A percentile compares a stretch with the other conserved stretches of the same genome.
These are phyloP conservation scores for Dichomitus squalens DNA, from an alignment of 1,284 basidiomycete genomes.

Conservation along the genomic window DNA sequence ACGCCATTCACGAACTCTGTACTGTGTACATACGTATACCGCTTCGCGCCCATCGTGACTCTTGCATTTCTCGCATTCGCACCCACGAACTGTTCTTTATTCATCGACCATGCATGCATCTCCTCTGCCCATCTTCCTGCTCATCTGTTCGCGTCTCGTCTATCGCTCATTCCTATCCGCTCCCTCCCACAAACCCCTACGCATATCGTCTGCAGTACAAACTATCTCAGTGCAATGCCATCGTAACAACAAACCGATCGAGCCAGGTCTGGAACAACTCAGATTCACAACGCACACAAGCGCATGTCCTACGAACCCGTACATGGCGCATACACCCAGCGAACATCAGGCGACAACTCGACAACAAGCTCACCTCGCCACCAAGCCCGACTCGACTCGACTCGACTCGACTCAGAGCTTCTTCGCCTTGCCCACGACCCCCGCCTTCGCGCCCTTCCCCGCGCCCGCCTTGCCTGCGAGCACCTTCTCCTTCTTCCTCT, in stretches of 20 bases:
- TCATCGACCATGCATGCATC: neutral
- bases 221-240: neutral
- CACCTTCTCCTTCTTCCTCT: constrained; percentile 65
- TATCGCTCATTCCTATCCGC: neutral
- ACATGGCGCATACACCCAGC: neutral
- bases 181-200: neutral
- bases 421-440: constrained; percentile 45
- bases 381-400: neutral
- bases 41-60: neutral
- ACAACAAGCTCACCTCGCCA: neutral
- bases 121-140: neutral
- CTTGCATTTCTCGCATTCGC: neutral
- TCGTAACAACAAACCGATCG: too few relatives aligned
- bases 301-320: neutral
- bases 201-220: neutral
- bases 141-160: neutral
- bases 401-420: constrained; percentile 24
- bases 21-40: neutral
- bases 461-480: constrained; percentile 39
- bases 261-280: too few relatives aligned
- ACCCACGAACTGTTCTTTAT: neutral
- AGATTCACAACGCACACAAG: neutral
- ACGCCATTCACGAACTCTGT: constrained; percentile 5
- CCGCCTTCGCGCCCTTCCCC: constrained; percentile 54
- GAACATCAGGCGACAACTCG: neutral